These are phyloP conservation scores for Phaffia australis DNA, from an alignment of 768 basidiomycete species.

Conservation along the genomic window DNA sequence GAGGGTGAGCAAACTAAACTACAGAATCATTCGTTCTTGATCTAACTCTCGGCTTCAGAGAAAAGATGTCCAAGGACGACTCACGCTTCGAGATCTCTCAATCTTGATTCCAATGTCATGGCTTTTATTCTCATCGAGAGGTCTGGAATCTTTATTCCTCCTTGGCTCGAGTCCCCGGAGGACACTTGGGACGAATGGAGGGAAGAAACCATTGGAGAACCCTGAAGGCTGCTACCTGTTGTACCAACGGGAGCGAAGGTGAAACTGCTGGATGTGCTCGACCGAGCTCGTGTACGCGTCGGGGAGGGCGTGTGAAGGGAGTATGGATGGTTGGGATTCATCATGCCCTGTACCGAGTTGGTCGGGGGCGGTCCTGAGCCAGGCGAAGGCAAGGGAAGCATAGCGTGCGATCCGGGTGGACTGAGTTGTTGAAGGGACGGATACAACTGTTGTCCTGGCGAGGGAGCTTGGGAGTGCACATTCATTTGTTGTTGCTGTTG, in stretches of 20 bases:
- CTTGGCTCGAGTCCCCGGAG: neutral
- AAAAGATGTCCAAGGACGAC: neutral
- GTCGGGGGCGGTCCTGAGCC: too few species aligned
- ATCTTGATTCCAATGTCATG: slow-evolving; percentile 19
- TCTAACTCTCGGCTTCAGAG: neutral
- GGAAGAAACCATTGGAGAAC: neutral
- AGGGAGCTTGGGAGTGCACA: too few species aligned
- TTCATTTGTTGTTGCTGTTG: too few species aligned
- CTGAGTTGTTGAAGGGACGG: too few species aligned
- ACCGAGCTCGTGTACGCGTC: neutral
- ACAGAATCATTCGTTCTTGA: neutral
- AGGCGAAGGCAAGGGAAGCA: too few species aligned
- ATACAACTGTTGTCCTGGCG: too few species aligned
- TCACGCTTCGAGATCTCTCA: slow-evolving; percentile 23
- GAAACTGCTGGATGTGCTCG: slow-evolving; percentile 8
- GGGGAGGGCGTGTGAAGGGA: slow-evolving; percentile 9
- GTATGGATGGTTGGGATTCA: slow-evolving; percentile 16
- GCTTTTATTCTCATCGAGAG: slow-evolving; percentile 22
- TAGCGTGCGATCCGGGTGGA: too few species aligned
- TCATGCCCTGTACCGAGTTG: slow-evolving; percentile 5
- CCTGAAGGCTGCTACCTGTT: too few species aligned
- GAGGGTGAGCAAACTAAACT: too few species aligned
- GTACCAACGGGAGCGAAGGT: neutral
- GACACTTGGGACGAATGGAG: too few species aligned
- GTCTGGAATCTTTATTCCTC: slow-evolving; percentile 10